phyloP scores from a whole-genome alignment of 2,329 filamentous ascomycete species.

The Huntiella abstrusa region DNA sequence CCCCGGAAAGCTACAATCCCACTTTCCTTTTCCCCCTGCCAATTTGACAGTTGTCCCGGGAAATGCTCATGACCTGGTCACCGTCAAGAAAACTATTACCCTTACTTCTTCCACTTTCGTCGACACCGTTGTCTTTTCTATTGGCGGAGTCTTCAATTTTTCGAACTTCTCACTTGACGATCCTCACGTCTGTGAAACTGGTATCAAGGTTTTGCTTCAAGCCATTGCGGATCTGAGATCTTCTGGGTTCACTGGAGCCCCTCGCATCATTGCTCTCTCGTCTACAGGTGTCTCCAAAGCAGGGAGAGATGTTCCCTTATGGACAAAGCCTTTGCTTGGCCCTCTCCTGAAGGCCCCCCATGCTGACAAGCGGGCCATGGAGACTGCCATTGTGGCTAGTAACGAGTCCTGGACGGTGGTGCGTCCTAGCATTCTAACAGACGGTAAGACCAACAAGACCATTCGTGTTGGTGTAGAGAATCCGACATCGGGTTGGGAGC shows the following conservation, averaged over 20 bases:
- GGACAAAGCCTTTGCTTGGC: constrained; percentile 25
- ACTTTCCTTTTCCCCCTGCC: constrained; percentile 16
- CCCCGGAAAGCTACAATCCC: constrained; percentile 26
- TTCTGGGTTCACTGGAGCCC: constrained; percentile 15
- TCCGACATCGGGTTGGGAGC: constrained; percentile 17
- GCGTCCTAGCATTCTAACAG: constrained; percentile 20
- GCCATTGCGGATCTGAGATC: constrained; percentile 19
- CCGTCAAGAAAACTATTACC: constrained; percentile 21
- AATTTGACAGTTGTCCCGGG: constrained; percentile 26
- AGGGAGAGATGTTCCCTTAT: constrained; percentile 24
- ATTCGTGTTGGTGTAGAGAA: constrained; percentile 25
- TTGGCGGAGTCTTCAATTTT: constrained; percentile 23
- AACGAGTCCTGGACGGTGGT: constrained; percentile 21
- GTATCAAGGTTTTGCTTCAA: constrained; percentile 24
- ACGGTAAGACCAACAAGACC: constrained; percentile 13
- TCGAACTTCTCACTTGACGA: constrained; percentile 23
- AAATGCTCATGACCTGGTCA: constrained; percentile 25
- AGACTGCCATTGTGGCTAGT: constrained; percentile 17
- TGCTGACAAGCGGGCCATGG: constrained; percentile 29
- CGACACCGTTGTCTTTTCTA: constrained; percentile 27
- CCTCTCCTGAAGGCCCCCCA: constrained; percentile 24
- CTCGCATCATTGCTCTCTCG: constrained; percentile 20
- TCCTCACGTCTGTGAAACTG: constrained; percentile 27
- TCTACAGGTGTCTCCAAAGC: constrained; percentile 22
- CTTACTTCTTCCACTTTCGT: constrained; percentile 19